Evolutionary conservation across 2,329 filamentous ascomycete genomes (phyloP).

Genomic region (Anthostomella pinea): DNA sequence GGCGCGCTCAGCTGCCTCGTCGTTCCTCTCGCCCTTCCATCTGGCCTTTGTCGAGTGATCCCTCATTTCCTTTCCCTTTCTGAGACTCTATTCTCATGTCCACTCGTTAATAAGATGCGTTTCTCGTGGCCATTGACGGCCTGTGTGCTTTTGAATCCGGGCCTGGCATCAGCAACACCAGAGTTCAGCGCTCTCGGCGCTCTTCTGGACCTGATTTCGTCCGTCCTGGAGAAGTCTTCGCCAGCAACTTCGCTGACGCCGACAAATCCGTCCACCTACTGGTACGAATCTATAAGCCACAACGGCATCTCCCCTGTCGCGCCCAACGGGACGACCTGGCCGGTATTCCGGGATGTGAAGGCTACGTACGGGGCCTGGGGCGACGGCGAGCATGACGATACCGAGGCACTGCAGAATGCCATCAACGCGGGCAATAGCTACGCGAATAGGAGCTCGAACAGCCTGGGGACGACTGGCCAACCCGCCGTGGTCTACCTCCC

Average conservation of each 20-base stretch:
- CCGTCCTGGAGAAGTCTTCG: conserved; percentile 2
- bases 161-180: conserved; percentile 1
- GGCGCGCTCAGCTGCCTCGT: no score
- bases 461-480: conserved; percentile 21
- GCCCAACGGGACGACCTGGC: conserved; percentile 12
- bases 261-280: conserved; percentile 7
- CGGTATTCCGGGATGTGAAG: conserved; percentile 15
- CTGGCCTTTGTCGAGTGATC: no score
- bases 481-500: conserved; percentile 28
- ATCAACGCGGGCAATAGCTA: conserved; percentile 15
- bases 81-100: background rate
- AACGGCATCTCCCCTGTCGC: conserved; percentile 11
- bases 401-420: conserved; percentile 18
- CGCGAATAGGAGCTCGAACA: conserved; percentile 11
- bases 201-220: conserved; percentile 5
- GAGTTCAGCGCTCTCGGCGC: background rate
- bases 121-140: conserved; percentile 2
- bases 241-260: no score
- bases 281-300: conserved; percentile 12
- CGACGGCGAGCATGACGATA: conserved; percentile 20
- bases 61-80: no score
- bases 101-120: conserved; percentile 3
- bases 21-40: no score
- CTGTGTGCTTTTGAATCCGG: conserved; percentile 2
- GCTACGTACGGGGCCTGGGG: conserved; percentile 18